Evolutionary conservation across 176 grass and related monocot species (phyloP), one percentile per base, ranked within the genome.

Genomic region (Ananas comosus): DNA sequence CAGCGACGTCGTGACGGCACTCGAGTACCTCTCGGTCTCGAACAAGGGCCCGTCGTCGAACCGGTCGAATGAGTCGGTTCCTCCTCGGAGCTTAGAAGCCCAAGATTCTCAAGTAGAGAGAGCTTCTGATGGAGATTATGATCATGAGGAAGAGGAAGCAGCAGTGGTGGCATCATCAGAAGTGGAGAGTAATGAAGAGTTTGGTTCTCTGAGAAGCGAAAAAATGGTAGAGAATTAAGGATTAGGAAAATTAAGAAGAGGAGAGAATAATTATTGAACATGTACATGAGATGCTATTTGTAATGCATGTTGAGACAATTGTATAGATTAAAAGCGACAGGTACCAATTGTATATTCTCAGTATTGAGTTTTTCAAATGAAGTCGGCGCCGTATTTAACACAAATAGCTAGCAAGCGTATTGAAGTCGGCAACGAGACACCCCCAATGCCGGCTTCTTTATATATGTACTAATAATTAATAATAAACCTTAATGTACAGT

Each of bases 1-100:
- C 33, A 74, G 78, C 16, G 78, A 80, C 48, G 78, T 80, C 12
- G 78, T 80, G 3, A 80, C 78, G 0, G 78, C 78, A 33, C 70
- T 80, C 0, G 69, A 80, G 24, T 80, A 80, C 49, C 70, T 80
- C 49, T 23, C 56, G 10, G 16, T 51, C 42, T 72, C 69, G 64
- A 79, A 72, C 70, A 13, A 24, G 7, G 9, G 71, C 71, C 4
- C 54, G 19, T 59, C 13, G 16, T 1, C 3, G 54, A 2, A 16
- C 5, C 0, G 14, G n/a, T 42, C 33, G 33, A 9, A 17, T 0
- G 54, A 59, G 19, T 59, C 16, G 14, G 54, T 1, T 59, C 54
- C 16, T 0, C 13, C 16, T 1, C 14, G 5, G 4, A 21, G 14
- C 16, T 59, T 59, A 59, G n/a, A 14, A 17, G 14, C 54, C 16